phyloP scores from a whole-genome alignment of 2,329 filamentous ascomycete species.

The Sporothrix euskadiensis region DNA sequence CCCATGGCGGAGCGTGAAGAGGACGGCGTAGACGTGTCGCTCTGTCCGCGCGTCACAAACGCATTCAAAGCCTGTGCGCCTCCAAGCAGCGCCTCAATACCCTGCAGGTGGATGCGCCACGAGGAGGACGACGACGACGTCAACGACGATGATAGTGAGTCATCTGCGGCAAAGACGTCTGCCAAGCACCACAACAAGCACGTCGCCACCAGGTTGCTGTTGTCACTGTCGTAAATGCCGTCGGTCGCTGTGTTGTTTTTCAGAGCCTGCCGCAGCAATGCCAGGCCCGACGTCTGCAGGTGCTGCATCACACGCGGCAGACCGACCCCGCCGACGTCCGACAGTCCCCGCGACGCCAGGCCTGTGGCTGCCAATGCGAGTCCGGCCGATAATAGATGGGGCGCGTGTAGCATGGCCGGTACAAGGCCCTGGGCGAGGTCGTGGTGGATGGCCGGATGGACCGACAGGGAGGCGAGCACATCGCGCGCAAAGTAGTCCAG shows the following conservation, averaged over 20 bases:
- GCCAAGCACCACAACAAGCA: constrained; percentile 29
- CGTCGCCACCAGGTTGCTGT: constrained; percentile 23
- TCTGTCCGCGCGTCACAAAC: constrained; percentile 12
- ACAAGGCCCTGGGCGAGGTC: constrained; percentile 26
- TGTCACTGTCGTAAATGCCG: not conserved
- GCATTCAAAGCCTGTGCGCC: constrained; percentile 21
- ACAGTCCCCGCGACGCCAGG: constrained; percentile 25
- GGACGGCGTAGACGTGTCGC: not conserved
- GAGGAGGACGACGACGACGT: not conserved
- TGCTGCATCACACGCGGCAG: constrained; percentile 27
- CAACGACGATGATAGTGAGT: constrained; percentile 1
- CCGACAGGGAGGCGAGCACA: constrained; percentile 27
- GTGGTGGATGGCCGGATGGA: constrained; percentile 27
- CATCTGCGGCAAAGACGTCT: constrained; percentile 25
- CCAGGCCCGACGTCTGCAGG: constrained; percentile 26
- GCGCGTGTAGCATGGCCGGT: constrained; percentile 25
- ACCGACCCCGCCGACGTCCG: constrained; percentile 21
- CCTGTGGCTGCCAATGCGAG: constrained; percentile 25
- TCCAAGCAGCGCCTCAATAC: constrained; percentile 27
- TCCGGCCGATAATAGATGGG: constrained; percentile 28
- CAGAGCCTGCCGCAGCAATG: constrained; percentile 25
- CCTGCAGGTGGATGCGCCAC: constrained; percentile 30
- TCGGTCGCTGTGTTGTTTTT: not conserved
- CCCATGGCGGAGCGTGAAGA: constrained; percentile 24
- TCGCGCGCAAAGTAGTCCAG: constrained; percentile 30